phyloP scores from a whole-genome alignment of 805 yeast species.

The Metschnikowia gelsemii region DNA sequence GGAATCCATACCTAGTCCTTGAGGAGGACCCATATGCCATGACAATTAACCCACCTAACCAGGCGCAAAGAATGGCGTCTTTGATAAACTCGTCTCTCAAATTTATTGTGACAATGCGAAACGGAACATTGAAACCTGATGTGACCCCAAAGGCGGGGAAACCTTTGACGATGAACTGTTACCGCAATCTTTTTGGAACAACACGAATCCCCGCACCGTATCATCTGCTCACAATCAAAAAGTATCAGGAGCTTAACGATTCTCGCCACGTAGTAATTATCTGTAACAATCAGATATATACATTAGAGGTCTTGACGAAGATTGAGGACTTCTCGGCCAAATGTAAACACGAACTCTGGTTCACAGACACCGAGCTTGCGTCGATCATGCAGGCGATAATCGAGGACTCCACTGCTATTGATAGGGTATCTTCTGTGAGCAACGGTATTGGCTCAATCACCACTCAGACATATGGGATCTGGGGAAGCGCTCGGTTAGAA shows the following conservation, averaged over 20 bases:
- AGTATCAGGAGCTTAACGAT: constrained; percentile 29
- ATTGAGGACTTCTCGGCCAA: constrained; percentile 21
- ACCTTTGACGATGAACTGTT: constrained; percentile 68
- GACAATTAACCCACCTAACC: constrained; percentile 58
- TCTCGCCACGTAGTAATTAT: constrained; percentile 52
- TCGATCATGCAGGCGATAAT: constrained; percentile 44
- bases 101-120: constrained; percentile 59
- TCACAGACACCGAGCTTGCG: constrained; percentile 51
- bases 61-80: constrained; percentile 66
- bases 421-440: constrained; percentile 39
- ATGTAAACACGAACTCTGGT: constrained; percentile 45
- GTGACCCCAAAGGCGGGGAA: constrained; percentile 47
- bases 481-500: constrained; percentile 48
- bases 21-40: constrained; percentile 70
- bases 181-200: constrained; percentile 65
- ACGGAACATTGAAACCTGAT: constrained; percentile 57
- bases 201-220: constrained; percentile 47
- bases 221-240: constrained; percentile 41
- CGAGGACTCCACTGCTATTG: constrained; percentile 34
- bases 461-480: constrained; percentile 49
- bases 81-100: constrained; percentile 64
- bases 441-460: constrained; percentile 55
- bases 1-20: constrained; percentile 72
- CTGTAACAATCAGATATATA: constrained; percentile 51
- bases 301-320: constrained; percentile 48